These are phyloP conservation scores for Rutidosis leptorrhynchoides DNA, from an alignment of 129 eudicot genomes.

Conservation along the genomic window DNA sequence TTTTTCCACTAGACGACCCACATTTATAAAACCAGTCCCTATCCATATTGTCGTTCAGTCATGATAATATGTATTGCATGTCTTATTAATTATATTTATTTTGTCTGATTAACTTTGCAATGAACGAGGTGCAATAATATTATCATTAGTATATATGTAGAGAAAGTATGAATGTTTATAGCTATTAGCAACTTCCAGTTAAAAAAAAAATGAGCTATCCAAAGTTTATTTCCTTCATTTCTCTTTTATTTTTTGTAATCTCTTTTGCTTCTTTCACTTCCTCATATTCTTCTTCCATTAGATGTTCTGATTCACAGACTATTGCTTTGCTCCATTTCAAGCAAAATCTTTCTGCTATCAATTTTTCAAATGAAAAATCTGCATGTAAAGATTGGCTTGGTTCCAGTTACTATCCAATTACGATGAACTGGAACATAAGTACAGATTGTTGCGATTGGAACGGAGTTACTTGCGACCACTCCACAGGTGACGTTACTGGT, in stretches of 20 bases:
- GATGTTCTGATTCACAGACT: neutral
- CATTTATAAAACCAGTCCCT: no score
- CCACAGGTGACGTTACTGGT: conserved; percentile 14
- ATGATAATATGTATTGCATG: no score
- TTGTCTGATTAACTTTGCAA: no score
- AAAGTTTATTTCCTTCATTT: neutral
- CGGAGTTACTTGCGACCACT: conserved; percentile 25
- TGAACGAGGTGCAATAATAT: no score
- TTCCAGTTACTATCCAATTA: neutral
- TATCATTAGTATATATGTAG: no score
- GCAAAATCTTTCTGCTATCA: neutral
- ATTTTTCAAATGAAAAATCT: neutral
- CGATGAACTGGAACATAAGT: conserved; percentile 18
- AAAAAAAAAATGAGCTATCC: neutral
- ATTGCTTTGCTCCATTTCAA: conserved; percentile 15
- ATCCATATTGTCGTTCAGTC: no score
- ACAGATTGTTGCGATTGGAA: conserved; percentile 34
- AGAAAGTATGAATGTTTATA: neutral
- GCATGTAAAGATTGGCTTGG: neutral
- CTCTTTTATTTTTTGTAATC: neutral
- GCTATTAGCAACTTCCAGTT: neutral
- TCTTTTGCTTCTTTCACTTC: neutral
- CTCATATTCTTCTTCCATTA: neutral
- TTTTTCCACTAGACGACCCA: no score
- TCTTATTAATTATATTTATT: no score